Base-by-base conservation (phyloP, 2,329 filamentous ascomycete species). In the Pyrenochaeta sp. region DNA sequence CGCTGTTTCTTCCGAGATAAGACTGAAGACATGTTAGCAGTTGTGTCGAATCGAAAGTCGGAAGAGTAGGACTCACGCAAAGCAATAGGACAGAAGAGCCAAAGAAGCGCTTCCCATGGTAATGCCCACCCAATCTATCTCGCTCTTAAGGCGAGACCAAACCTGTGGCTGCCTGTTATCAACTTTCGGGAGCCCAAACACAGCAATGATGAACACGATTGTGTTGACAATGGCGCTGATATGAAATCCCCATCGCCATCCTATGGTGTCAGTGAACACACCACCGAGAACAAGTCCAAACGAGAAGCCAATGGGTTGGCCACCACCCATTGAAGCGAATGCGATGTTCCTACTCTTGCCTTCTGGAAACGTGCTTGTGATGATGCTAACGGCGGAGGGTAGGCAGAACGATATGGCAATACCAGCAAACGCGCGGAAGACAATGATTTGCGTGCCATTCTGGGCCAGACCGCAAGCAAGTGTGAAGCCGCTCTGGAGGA, bases 61-160 rank as follows among this genome's bases (percentile, higher is more conserved):
- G 27, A 27, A 27, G 23, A 30, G 6, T 4, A 3, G 2, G 44
- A 77, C 80, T 73, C 63, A 82, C 80, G 81, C 81, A n/a, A 85
- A 73, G n/a, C 81, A 76, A 63, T 85, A 84, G 2, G 79, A 82
- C 2, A 84, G 73, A 54, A 84, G 70, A 0, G 79, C 82, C 17
- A 85, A 67, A 21, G 75, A 79, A 1, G 76, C 69, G 55, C 77
- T 81, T 3, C 78, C 79, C 21, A 84, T 72, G 0, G 74, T 18
- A 6, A 80, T 80, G 0, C 82, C 83, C 30, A 82, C 64, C 83
- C 82, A 85, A 54, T 85, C 83, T 37, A 85, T 81, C 3, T 83
- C 80, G 0, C 62, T 72, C 23, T 59, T 65, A n/a, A 82, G 56
- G 3, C 67, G 58, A 3, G 54, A 35, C 62, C 64, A 68, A 1